Evolutionary conservation across 768 basidiomycete genomes (phyloP).

Genomic region (Guyanaporus albipodus): DNA sequence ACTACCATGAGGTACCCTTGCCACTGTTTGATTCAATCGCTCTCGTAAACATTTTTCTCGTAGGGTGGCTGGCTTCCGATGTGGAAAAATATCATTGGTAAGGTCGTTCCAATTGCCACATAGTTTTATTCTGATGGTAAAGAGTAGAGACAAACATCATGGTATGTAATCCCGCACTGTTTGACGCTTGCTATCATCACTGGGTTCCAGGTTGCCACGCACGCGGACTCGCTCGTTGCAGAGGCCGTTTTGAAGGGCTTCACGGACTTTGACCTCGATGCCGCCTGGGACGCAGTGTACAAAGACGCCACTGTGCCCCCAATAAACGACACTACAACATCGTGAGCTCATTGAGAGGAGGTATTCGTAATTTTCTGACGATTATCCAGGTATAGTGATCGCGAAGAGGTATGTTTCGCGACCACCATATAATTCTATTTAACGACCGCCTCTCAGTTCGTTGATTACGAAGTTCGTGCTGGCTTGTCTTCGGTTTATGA

Average conservation of each 20-base stretch:
- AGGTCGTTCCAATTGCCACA: constrained; percentile 4
- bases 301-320: constrained; percentile 71
- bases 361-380: not conserved
- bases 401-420: constrained; percentile 53
- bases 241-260: constrained; percentile 68
- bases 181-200: not conserved
- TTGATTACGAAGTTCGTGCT: constrained; percentile 79
- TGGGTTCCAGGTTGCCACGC: constrained; percentile 57
- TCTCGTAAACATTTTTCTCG: not conserved
- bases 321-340: constrained; percentile 46
- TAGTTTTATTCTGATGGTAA: not conserved
- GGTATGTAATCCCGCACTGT: constrained; percentile 33
- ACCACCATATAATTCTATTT: not conserved
- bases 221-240: constrained; percentile 74
- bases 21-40: not conserved
- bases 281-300: constrained; percentile 70
- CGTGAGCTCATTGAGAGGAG: constrained; percentile 34
- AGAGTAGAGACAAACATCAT: constrained; percentile 74
- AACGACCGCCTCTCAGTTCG: constrained; percentile 39
- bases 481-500: constrained; percentile 70
- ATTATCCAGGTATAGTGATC: constrained; percentile 55
- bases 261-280: constrained; percentile 54
- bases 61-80: constrained; percentile 82
- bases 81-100: constrained; percentile 84
- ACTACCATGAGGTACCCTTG: constrained; percentile 55